Conservation (phyloP, 2,329 filamentous ascomycete species). For the Cercospora sp. region DNA sequence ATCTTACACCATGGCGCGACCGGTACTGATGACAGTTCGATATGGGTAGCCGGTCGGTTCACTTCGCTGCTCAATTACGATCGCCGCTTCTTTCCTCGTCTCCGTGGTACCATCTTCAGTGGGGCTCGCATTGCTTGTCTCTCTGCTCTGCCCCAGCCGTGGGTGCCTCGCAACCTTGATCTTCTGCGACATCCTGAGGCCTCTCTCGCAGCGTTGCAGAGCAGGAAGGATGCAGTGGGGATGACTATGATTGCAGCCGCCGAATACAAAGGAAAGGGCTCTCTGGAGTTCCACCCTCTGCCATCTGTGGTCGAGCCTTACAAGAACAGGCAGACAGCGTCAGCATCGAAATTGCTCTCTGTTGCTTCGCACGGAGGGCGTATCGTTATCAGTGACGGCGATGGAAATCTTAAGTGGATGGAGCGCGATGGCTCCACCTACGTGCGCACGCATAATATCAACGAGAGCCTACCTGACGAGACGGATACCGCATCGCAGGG, state of each 20-base stretch:
- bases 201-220: constrained; percentile 53
- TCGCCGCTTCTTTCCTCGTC: constrained; percentile 75
- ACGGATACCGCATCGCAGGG: constrained; percentile 19
- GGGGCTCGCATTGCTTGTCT: constrained; percentile 77
- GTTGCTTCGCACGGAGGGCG: constrained; percentile 78
- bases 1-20: constrained; percentile 72
- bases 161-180: constrained; percentile 63
- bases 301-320: constrained; percentile 42
- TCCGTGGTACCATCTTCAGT: constrained; percentile 78
- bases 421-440: constrained; percentile 72
- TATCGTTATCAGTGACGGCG: constrained; percentile 79
- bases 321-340: constrained; percentile 81
- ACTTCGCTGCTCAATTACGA: constrained; percentile 88
- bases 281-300: constrained; percentile 80
- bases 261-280: constrained; percentile 89
- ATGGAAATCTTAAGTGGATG: constrained; percentile 84
- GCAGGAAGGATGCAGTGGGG: constrained; percentile 55
- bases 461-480: constrained; percentile 38
- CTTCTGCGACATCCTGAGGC: constrained; percentile 53
- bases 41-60: constrained; percentile 87
- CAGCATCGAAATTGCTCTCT: constrained; percentile 76
- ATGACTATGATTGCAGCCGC: constrained; percentile 78
- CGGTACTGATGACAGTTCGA: constrained; percentile 59
- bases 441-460: constrained; percentile 60
- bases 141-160: constrained; percentile 66